phyloP scores from a whole-genome alignment of 441 rosid species.

The Hura crepitans region DNA sequence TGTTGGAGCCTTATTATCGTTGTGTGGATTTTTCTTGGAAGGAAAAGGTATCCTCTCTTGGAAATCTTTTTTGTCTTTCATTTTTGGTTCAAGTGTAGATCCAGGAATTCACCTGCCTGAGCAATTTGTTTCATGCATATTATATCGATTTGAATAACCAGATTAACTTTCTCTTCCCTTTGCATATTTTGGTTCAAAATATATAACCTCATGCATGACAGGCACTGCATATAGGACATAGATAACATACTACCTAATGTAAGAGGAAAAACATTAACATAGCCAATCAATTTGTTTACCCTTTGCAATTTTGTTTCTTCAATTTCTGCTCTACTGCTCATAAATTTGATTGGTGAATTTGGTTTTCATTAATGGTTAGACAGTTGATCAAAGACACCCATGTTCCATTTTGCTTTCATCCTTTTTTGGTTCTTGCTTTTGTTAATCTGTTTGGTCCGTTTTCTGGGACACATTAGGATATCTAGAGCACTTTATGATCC shows the following conservation, averaged over 20 bases:
- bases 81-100: background rate
- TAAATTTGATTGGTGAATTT: background rate
- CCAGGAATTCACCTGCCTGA: background rate
- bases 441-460: background rate
- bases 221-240: too few species aligned
- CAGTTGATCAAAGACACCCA: background rate
- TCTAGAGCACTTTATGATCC: background rate
- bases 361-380: background rate
- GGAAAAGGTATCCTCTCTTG: constrained; percentile 42
- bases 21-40: constrained; percentile 49
- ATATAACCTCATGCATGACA: too few species aligned
- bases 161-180: background rate
- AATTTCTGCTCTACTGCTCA: background rate
- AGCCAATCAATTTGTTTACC: background rate
- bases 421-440: background rate
- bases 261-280: background rate
- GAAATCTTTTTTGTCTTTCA: background rate
- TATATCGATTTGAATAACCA: background rate
- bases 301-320: background rate
- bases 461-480: background rate
- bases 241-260: background rate
- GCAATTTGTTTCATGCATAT: background rate
- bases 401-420: background rate
- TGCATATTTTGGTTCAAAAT: too few species aligned
- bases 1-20: constrained; percentile 48